Evolutionary conservation across 2,329 filamentous ascomycete genomes (phyloP).

Genomic region (Trichoderma guizhouense): DNA sequence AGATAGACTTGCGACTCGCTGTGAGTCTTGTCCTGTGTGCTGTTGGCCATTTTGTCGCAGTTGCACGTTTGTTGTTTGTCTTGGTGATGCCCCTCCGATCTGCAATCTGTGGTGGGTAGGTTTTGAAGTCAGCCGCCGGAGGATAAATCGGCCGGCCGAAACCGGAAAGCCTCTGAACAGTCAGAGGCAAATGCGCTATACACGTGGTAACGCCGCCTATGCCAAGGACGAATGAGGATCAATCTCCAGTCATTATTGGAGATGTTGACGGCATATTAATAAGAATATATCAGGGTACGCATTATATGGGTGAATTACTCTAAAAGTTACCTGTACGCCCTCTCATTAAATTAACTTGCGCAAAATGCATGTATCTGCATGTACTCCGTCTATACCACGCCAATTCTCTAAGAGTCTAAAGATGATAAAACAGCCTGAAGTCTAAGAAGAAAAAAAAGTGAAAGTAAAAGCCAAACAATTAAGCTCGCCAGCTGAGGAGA

Average conservation of each 20-base stretch:
- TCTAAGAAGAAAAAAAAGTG: too few species aligned
- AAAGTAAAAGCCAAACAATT: neutral
- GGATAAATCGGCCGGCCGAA: slow-evolving; percentile 13
- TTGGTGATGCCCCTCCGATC: slow-evolving; percentile 9
- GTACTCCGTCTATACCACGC: neutral
- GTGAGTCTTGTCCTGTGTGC: slow-evolving; percentile 22
- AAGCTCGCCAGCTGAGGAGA: neutral
- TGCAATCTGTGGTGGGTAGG: slow-evolving; percentile 5
- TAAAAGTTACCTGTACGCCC: neutral
- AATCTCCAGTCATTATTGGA: neutral
- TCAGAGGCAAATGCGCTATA: neutral
- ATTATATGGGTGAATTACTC: neutral
- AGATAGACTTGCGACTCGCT: slow-evolving; percentile 28
- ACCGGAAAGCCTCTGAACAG: slow-evolving; percentile 5
- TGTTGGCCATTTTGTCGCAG: slow-evolving; percentile 23
- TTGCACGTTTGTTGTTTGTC: slow-evolving; percentile 1
- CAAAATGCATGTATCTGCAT: neutral
- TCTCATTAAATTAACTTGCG: neutral
- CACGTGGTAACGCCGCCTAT: neutral
- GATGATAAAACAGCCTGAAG: neutral
- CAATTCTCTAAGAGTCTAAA: too few species aligned
- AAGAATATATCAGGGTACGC: neutral
- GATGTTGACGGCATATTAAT: neutral
- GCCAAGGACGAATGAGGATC: neutral
- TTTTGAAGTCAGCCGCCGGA: slow-evolving; percentile 4